Conservation (phyloP, 2,329 filamentous ascomycete species). For the Magnaporthiopsis incrustans region DNA sequence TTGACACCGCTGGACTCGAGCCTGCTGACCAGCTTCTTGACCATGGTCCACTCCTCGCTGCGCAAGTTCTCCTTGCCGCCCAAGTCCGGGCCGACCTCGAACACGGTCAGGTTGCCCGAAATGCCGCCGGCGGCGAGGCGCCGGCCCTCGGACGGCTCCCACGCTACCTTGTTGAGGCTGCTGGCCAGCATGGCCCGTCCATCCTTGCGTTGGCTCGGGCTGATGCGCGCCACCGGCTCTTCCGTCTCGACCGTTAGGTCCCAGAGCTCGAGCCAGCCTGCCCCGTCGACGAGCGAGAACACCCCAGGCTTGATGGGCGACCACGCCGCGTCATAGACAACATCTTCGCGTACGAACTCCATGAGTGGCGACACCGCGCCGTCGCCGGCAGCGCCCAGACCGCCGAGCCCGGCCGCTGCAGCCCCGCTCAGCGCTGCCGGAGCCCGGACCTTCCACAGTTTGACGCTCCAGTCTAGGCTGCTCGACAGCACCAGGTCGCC, state of each 20-base stretch:
- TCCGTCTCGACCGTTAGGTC: slow-evolving; percentile 89
- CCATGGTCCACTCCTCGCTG: slow-evolving; percentile 83
- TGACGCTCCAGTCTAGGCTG: slow-evolving; percentile 93
- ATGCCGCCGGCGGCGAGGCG: slow-evolving; percentile 85
- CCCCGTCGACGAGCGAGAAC: slow-evolving; percentile 90
- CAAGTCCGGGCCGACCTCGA: slow-evolving; percentile 77
- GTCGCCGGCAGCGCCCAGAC: slow-evolving; percentile 29
- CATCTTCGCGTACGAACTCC: slow-evolving; percentile 87
- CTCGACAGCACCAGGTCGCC: slow-evolving; percentile 90
- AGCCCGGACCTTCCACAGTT: slow-evolving; percentile 88
- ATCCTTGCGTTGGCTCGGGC: slow-evolving; percentile 58
- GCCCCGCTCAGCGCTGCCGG: slow-evolving; percentile 61
- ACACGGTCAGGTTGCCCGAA: slow-evolving; percentile 83
- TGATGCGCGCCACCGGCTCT: slow-evolving; percentile 76
- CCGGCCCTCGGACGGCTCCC: slow-evolving; percentile 85
- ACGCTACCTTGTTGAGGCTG: slow-evolving; percentile 88
- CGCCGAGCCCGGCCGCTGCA: slow-evolving; percentile 30
- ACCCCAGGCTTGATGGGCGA: slow-evolving; percentile 89
- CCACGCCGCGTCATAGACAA: slow-evolving; percentile 95
- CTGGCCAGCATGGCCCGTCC: slow-evolving; percentile 65
- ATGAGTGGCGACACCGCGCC: slow-evolving; percentile 64
- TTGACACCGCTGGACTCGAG: slow-evolving; percentile 46
- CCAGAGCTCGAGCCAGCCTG: slow-evolving; percentile 88
- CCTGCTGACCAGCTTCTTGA: slow-evolving; percentile 80
- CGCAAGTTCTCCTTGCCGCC: slow-evolving; percentile 79